Percentiles rank a stretch among this genome's conserved stretches.
These are phyloP conservation scores for Diaporthe longicolla DNA, from an alignment of 2,329 filamentous ascomycete genomes.

Conservation along the genomic window DNA sequence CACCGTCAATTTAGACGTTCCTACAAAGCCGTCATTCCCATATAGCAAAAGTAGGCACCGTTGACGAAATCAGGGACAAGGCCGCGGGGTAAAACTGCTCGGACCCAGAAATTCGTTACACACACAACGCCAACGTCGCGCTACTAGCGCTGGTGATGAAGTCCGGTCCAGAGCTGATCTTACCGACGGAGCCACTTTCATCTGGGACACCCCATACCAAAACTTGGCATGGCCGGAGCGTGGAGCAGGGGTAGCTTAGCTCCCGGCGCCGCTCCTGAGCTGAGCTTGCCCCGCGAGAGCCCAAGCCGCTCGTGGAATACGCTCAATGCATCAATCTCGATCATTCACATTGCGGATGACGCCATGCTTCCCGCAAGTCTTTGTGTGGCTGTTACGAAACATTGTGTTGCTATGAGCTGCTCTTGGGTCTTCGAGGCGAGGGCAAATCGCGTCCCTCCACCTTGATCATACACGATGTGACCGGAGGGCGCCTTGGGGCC, in stretches of 20 bases:
- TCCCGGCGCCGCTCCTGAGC: background rate
- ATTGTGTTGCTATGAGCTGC: constrained; percentile 22
- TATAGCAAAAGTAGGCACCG: constrained; percentile 26
- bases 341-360: constrained; percentile 24
- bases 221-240: constrained; percentile 31
- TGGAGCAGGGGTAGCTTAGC: constrained; percentile 35
- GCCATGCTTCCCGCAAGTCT: constrained; percentile 6
- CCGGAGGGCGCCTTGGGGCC: background rate
- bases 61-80: constrained; percentile 32
- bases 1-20: background rate
- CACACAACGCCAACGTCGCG: background rate
- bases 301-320: constrained; percentile 11
- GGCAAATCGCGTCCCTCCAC: constrained; percentile 31
- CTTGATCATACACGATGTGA: constrained; percentile 20
- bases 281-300: background rate
- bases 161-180: constrained; percentile 18
- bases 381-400: constrained; percentile 26
- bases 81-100: constrained; percentile 35
- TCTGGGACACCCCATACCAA: no score
- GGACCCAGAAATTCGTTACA: constrained; percentile 20
- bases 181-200: no score
- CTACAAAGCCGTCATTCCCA: constrained; percentile 22
- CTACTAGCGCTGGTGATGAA: constrained; percentile 32
- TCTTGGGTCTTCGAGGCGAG: background rate
- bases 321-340: constrained; percentile 31